Evolutionary conservation across 805 yeast species (phyloP), one percentile per base, ranked within the genome.

Genomic region (Saccharomycopsis oosterbeekiorum): DNA sequence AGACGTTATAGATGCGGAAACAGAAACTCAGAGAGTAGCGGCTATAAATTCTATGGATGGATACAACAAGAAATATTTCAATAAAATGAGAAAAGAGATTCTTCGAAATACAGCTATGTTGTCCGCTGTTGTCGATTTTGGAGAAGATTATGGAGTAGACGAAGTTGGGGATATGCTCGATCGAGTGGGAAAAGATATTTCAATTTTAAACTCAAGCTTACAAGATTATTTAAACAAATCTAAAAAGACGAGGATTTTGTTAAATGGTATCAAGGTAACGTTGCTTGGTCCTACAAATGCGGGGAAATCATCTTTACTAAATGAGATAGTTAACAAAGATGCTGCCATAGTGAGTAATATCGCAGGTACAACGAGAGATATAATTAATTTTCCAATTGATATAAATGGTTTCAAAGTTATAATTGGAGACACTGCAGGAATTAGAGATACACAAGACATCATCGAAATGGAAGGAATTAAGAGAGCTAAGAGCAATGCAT

Each of bases 261-360:
- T 85, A 50, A 76, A 80, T 26, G 99, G 99, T 0, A 83, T 93
- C 36, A 82, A 82, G 61, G 68, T 92, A 29, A 83, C 86, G 0
- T 74, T 94, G 10, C 65, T 92, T 14, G 99, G 99, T 0, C 94
- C 96, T 6, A 97, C 99, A 1, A 94, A 94, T 71, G 97, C 97
- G 0, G 99, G 99, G 0, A 94, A 94, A 70, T 91, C 97, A 2
- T 89, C 97, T 0, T 73, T 94, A 11, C 72, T 94, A 58, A 94
- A 94, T 68, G 69, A 74, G n/a, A 71, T 94, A 8, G 89, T 92
- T 0, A 79, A 84, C 62, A 82, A 87, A 24, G 96, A 91, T 24
- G 87, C 90, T 17, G 96, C 97, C 0, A 90, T 94, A 43, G 98
- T 94, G 0, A 89, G 97, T 69, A 84, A 84, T 43, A 81, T 88